Percentiles rank a stretch among this genome's conserved stretches.
These are phyloP conservation scores for Pisolithus marmoratus DNA, from an alignment of 768 basidiomycete species.

Conservation along the genomic window DNA sequence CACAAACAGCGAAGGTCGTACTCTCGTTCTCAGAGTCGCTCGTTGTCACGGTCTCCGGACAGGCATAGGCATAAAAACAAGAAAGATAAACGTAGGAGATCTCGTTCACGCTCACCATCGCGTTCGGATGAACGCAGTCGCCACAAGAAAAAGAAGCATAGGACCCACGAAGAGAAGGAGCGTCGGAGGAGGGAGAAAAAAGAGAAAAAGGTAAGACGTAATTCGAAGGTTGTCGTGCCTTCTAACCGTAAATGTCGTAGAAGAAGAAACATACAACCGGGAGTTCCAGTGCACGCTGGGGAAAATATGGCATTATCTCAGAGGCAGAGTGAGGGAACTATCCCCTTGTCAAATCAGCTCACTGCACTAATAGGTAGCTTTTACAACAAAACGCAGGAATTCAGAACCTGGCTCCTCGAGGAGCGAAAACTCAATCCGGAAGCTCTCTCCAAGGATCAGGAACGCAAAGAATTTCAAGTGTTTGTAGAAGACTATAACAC, in stretches of 20 bases:
- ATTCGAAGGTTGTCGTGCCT: background rate
- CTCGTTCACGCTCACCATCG: constrained; percentile 37
- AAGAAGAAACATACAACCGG: constrained; percentile 49
- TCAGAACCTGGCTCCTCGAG: constrained; percentile 89
- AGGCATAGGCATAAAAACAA: constrained; percentile 13
- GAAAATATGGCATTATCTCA: constrained; percentile 82
- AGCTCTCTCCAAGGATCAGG: constrained; percentile 77
- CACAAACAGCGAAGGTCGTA: constrained; percentile 10
- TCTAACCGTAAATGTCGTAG: constrained; percentile 31
- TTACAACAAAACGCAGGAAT: constrained; percentile 79
- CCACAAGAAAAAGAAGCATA: too few species aligned
- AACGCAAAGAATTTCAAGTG: constrained; percentile 75
- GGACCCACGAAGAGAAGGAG: constrained; percentile 43
- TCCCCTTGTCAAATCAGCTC: constrained; percentile 1
- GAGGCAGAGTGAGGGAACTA: constrained; percentile 68
- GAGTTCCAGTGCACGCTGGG: constrained; percentile 63
- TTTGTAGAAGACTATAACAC: constrained; percentile 86
- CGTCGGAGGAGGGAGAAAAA: constrained; percentile 54
- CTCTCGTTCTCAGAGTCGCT: constrained; percentile 28
- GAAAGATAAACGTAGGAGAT: constrained; percentile 27
- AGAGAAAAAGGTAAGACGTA: constrained; percentile 51
- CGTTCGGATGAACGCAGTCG: constrained; percentile 29
- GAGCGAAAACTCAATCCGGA: constrained; percentile 91
- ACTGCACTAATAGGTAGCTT: constrained; percentile 44
- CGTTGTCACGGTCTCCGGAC: constrained; percentile 33